phyloP scores from a whole-genome alignment of 768 basidiomycete species.

The Xerocomus potaroensis region DNA sequence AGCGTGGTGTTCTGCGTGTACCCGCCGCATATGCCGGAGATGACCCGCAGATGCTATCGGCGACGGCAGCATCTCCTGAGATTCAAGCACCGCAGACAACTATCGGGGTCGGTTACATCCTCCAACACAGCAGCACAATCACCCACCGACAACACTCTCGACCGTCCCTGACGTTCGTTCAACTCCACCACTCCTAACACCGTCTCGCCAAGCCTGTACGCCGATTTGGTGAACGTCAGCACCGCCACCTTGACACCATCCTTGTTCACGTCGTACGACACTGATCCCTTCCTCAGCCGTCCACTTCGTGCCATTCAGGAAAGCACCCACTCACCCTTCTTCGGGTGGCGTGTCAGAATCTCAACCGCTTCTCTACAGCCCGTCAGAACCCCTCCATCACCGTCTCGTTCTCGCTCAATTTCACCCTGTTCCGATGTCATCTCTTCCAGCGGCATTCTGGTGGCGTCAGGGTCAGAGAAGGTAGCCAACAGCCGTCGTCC shows the following conservation, averaged over 20 bases:
- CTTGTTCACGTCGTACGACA: conserved; percentile 94
- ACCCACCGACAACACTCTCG: conserved; percentile 80
- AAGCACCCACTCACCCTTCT: conserved; percentile 59
- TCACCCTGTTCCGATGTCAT: conserved; percentile 21
- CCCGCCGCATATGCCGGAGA: conserved; percentile 56
- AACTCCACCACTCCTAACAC: conserved; percentile 85
- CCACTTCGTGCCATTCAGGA: neutral
- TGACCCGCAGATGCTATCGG: conserved; percentile 47
- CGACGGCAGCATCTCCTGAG: conserved; percentile 78
- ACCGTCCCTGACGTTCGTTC: conserved; percentile 64
- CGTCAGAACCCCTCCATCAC: conserved; percentile 41
- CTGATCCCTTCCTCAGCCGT: conserved; percentile 35
- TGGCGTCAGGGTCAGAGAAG: conserved; percentile 33
- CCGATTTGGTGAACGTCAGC: conserved; percentile 86
- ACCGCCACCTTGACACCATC: conserved; percentile 87
- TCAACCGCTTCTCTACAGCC: conserved; percentile 86
- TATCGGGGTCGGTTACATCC: conserved; percentile 28
- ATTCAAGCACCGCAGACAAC: conserved; percentile 87
- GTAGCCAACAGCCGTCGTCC: conserved; percentile 48
- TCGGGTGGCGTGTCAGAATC: conserved; percentile 82
- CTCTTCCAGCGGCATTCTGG: conserved; percentile 20
- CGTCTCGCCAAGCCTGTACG: conserved; percentile 90
- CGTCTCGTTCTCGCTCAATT: conserved; percentile 32
- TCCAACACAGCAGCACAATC: neutral
- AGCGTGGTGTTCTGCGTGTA: conserved; percentile 84